Conservation (phyloP, 2,329 filamentous ascomycete species). For the Akanthomyces dipterigenus region DNA sequence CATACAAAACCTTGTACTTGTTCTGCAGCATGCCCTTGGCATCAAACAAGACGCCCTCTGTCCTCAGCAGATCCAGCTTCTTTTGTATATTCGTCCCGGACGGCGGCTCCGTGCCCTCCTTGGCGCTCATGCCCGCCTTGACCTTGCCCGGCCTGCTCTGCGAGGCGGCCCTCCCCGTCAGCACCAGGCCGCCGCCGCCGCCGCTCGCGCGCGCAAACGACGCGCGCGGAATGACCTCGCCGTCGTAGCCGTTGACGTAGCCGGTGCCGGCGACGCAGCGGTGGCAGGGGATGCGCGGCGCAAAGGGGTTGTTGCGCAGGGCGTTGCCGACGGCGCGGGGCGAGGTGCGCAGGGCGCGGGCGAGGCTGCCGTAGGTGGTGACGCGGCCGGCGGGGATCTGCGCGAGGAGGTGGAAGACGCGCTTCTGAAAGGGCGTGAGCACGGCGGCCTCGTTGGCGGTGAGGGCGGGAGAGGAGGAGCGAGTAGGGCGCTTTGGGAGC, state of each 20-base stretch:
- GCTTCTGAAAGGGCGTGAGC: constrained; percentile 8
- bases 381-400: constrained; percentile 11
- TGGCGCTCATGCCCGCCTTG: neutral
- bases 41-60: constrained; percentile 9
- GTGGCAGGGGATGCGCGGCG: constrained; percentile 12
- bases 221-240: constrained; percentile 4
- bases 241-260: constrained; percentile 13
- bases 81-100: constrained; percentile 11
- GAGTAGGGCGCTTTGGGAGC: neutral
- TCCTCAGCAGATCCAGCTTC: constrained; percentile 7
- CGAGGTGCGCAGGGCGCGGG: constrained; percentile 8
- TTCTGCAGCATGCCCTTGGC: constrained; percentile 9
- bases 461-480: neutral
- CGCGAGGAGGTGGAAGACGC: constrained; percentile 7
- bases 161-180: neutral
- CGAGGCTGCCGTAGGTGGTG: constrained; percentile 11
- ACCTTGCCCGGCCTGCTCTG: constrained; percentile 9
- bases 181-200: neutral
- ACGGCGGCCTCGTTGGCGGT: neutral
- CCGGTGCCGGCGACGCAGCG: constrained; percentile 11
- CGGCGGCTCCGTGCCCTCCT: constrained; percentile 1
- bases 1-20: constrained; percentile 9
- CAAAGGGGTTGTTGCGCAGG: constrained; percentile 12
- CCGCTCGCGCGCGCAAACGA: neutral
- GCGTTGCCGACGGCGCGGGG: constrained; percentile 14